Percentiles rank a stretch among this genome's conserved stretches.
These are phyloP conservation scores for Juncus inflexus DNA, from an alignment of 176 grass and related monocot genomes.

Conservation along the genomic window DNA sequence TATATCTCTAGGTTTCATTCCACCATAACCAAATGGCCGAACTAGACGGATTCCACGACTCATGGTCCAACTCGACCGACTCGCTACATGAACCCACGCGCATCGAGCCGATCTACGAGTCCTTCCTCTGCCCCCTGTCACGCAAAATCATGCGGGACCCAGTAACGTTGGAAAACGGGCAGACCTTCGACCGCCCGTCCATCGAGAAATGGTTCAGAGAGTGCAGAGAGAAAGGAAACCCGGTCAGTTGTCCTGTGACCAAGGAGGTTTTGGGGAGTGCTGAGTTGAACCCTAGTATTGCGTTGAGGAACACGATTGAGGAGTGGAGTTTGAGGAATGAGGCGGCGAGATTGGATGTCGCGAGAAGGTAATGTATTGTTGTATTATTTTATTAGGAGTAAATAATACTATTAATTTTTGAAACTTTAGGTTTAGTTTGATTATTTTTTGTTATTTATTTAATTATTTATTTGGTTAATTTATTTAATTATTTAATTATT, in stretches of 20 bases:
- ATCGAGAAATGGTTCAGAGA: conserved; percentile 77
- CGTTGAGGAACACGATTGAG: conserved; percentile 76
- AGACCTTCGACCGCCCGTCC: conserved; percentile 73
- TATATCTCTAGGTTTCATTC: conserved; percentile 24
- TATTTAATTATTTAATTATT: too few species aligned
- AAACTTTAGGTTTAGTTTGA: too few species aligned
- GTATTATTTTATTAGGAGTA: too few species aligned
- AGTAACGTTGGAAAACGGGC: conserved; percentile 73
- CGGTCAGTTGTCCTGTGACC: conserved; percentile 69
- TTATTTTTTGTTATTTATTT: too few species aligned
- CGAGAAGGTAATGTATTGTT: conserved; percentile 5
- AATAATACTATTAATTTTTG: too few species aligned
- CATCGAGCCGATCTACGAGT: conserved; percentile 81
- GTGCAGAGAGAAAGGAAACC: conserved; percentile 43
- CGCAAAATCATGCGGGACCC: conserved; percentile 87
- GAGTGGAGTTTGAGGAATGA: conserved; percentile 91
- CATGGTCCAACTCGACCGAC: conserved; percentile 40
- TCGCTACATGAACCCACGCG: conserved; percentile 36
- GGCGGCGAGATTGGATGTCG: conserved; percentile 61
- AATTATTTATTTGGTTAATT: too few species aligned
- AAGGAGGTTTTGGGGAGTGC: conserved; percentile 56
- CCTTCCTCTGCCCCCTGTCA: conserved; percentile 81
- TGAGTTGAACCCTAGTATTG: conserved; percentile 82
- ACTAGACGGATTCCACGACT: conserved; percentile 48
- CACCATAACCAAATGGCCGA: conserved; percentile 51